A percentile compares a stretch with the other conserved stretches of the same genome.
phyloP scores from a whole-genome alignment of 768 basidiomycete genomes.

The Pholiota microspora region DNA sequence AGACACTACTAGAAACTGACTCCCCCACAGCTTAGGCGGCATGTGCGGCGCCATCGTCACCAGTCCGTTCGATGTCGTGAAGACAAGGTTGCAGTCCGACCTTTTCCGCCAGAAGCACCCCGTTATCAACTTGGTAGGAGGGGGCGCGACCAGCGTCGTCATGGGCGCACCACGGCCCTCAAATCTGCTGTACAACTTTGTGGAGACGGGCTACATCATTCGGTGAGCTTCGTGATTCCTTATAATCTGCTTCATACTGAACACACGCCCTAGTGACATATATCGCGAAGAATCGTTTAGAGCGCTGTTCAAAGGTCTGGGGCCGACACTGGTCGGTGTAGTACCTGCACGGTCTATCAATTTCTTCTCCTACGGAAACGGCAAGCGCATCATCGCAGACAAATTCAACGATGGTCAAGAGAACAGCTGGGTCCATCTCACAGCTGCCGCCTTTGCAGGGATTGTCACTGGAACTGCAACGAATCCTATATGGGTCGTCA shows the following conservation, averaged over 20 bases:
- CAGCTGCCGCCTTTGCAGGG: conserved; percentile 84
- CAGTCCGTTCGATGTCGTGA: conserved; percentile 97
- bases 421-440: conserved; percentile 82
- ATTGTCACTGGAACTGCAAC: conserved; percentile 86
- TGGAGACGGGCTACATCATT: conserved; percentile 89
- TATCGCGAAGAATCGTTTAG: conserved; percentile 84
- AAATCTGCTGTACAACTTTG: conserved; percentile 86
- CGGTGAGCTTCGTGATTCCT: conserved; percentile 43
- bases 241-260: background rate
- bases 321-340: conserved; percentile 91
- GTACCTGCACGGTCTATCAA: conserved; percentile 96
- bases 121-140: conserved; percentile 34
- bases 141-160: conserved; percentile 30
- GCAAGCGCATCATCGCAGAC: conserved; percentile 87
- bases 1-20: conserved; percentile 1
- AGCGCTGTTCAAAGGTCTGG: conserved; percentile 92
- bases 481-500: conserved; percentile 99
- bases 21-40: conserved; percentile 74
- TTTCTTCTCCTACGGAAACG: conserved; percentile 97
- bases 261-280: conserved; percentile 60
- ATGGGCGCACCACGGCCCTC: conserved; percentile 38
- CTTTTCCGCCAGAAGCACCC: conserved; percentile 54
- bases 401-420: conserved; percentile 78
- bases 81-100: conserved; percentile 93
- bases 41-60: conserved; percentile 98